Evolutionary conservation across 2,329 filamentous ascomycete genomes (phyloP).

Genomic region (Alternaria ethzedia): DNA sequence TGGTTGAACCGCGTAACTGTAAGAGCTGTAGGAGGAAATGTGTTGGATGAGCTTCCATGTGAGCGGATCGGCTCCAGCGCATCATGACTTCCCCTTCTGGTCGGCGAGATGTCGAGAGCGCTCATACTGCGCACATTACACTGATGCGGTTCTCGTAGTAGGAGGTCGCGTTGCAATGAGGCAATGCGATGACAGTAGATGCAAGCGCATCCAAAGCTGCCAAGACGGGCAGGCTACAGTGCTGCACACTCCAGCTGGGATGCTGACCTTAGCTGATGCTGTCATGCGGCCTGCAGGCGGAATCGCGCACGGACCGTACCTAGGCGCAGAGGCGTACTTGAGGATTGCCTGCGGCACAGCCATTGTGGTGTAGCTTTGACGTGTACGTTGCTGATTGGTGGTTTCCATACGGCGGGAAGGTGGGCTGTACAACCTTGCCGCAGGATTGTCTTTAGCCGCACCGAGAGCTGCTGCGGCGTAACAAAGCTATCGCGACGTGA

Average conservation of each 20-base stretch:
- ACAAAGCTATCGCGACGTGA: not conserved
- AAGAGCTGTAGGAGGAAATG: not conserved
- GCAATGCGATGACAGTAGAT: not conserved
- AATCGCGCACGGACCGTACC: not conserved
- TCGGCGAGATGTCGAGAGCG: not conserved
- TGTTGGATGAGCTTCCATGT: not conserved
- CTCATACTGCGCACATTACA: not conserved
- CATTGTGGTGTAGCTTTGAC: conserved; percentile 34
- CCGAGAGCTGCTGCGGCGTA: not conserved
- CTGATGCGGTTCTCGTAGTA: not conserved
- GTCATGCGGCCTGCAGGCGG: conserved; percentile 29
- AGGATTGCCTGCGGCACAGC: conserved; percentile 21
- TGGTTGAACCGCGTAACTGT: not conserved
- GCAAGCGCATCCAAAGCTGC: not conserved
- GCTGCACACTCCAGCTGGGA: not conserved
- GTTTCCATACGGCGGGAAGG: not conserved
- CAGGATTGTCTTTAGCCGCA: not conserved
- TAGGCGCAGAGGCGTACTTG: not conserved
- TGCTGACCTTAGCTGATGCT: not conserved
- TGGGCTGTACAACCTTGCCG: not conserved
- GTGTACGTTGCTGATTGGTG: conserved; percentile 37
- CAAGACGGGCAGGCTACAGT: not conserved
- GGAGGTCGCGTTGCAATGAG: not conserved
- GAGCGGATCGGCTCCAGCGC: not conserved
- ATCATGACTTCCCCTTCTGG: not conserved